A percentile compares a stretch with the other conserved stretches of the same genome.
These are phyloP conservation scores for Chalaropsis thielavioides DNA, from an alignment of 2,329 filamentous ascomycete species.

Conservation along the genomic window DNA sequence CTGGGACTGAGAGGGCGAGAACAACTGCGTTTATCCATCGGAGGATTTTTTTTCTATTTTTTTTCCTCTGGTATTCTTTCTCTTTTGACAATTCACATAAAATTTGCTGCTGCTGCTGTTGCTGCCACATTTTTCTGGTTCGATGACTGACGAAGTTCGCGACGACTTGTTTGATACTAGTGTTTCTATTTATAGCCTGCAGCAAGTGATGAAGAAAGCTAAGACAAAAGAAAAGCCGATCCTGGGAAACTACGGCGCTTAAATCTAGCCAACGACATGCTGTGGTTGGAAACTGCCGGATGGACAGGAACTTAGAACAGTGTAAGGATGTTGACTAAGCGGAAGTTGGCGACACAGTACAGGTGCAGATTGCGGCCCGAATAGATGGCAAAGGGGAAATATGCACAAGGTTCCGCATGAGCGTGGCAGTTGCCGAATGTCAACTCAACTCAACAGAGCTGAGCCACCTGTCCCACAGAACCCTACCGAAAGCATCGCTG, in stretches of 20 bases:
- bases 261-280: not conserved
- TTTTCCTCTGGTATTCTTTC: not conserved
- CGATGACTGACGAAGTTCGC: not conserved
- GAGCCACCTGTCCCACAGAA: no score
- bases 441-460: no score
- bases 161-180: not conserved
- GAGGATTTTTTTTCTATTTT: not conserved
- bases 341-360: not conserved
- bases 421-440: no score
- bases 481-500: no score
- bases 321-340: not conserved
- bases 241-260: not conserved
- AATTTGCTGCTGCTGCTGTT: not conserved
- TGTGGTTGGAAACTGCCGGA: not conserved
- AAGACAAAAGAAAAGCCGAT: not conserved
- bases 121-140: not conserved
- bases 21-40: not conserved
- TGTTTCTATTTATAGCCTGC: not conserved
- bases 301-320: not conserved
- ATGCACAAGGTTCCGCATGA: no score
- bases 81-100: not conserved
- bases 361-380: no score
- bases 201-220: not conserved
- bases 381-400: no score
- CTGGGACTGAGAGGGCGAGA: not conserved